These are phyloP conservation scores for Hsuehochloa calcarea DNA, from an alignment of 176 grass and related monocot genomes.

Conservation along the genomic window DNA sequence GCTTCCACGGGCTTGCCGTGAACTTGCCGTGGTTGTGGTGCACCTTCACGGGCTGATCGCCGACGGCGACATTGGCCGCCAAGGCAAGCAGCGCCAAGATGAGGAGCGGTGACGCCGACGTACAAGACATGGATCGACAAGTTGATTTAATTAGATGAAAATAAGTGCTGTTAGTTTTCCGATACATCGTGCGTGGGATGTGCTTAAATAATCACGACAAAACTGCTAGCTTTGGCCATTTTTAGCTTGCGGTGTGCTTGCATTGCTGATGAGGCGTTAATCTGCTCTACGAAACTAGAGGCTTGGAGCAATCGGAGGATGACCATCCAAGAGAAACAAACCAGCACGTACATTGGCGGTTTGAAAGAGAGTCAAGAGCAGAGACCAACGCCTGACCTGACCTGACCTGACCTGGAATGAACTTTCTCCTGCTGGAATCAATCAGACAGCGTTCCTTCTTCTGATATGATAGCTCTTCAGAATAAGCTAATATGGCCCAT, in stretches of 20 bases:
- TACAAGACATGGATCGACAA: neutral
- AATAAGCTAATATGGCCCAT: neutral
- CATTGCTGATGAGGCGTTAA: neutral
- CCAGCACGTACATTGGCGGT: neutral
- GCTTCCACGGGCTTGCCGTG: slow-evolving; percentile 36
- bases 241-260: slow-evolving; percentile 17
- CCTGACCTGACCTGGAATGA: neutral
- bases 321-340: slow-evolving; percentile 1
- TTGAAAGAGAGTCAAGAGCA: neutral
- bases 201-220: neutral
- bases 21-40: slow-evolving; percentile 69
- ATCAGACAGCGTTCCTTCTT: neutral
- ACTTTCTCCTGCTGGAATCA: neutral
- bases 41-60: neutral
- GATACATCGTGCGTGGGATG: neutral
- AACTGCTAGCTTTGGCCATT: neutral
- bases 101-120: neutral
- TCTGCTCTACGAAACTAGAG: slow-evolving; percentile 1
- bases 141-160: neutral
- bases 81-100: neutral
- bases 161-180: neutral
- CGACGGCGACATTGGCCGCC: neutral
- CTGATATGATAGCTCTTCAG: neutral
- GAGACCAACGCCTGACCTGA: neutral
- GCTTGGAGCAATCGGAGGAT: slow-evolving; percentile 26